Base-by-base conservation (phyloP, 768 basidiomycete genomes). In the Kwoniella europaea region DNA sequence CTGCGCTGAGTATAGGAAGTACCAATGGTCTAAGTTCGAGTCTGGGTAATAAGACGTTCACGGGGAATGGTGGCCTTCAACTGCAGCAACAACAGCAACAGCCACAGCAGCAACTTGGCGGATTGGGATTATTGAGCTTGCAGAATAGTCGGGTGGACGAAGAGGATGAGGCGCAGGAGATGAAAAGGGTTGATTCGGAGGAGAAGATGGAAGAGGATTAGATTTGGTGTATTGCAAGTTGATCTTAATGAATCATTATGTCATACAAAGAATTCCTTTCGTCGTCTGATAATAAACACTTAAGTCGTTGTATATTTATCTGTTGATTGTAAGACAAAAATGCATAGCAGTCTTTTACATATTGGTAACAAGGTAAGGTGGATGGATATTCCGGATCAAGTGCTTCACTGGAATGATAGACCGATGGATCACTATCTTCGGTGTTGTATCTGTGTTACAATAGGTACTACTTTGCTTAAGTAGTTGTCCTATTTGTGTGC, bases 201-300 rank as follows among this genome's bases (percentile, higher is more conserved):
- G 72, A 65, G 44, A 65, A 54, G 24, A 80, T 80, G 79, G 79
- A 80, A 56, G 76, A 80, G 67, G 79, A 80, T 71, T 22, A 20
- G n/a, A 15, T 6, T 35, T 35, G 35, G 35, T 35, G 1, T 12
- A 50, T 16, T 50, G 46, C 13, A 50, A 50, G 13, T 18, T 18
- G 12, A 18, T 50, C 12, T 50, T 13, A 50, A 18, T 50, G 46
- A 50, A 18, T 50, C 12, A 35, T 50, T 10, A 15, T 15, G 46
- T 18, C 46, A 50, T 50, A 15, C 9, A 50, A 50, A 0, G 46
- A 0, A 50, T 0, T 50, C 10, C 46, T 35, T 7, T 35, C 35
- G 6, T 9, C 4, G 35, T 35, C 35, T 35, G 35, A 35, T 35
- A 35, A 0, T 35, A 35, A 35, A 7, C 35, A 35, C 35, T 35